Conservation (phyloP, 148 eudicot genomes). For the Persicaria tinctoria region DNA sequence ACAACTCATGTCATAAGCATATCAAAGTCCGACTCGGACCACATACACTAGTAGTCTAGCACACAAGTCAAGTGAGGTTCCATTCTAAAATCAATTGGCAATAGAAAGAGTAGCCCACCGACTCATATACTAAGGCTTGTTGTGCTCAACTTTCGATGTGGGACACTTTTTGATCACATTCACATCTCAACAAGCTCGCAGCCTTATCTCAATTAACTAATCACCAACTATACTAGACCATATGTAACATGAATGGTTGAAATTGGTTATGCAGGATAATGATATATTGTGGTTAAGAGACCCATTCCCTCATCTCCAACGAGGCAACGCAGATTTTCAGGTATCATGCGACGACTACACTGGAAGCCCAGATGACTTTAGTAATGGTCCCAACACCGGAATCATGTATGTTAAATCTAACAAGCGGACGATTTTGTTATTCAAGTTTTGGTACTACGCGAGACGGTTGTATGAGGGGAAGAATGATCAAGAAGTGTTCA, state of each 20-base stretch:
- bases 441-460: not conserved
- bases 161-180: too few species aligned
- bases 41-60: too few species aligned
- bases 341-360: not conserved
- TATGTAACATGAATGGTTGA: not conserved
- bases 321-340: not conserved
- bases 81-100: too few species aligned
- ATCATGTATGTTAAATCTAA: not conserved
- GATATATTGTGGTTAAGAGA: slow-evolving; percentile 7
- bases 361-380: not conserved
- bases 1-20: too few species aligned
- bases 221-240: too few species aligned
- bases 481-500: slow-evolving; percentile 5
- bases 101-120: too few species aligned
- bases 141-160: too few species aligned
- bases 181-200: too few species aligned
- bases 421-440: not conserved
- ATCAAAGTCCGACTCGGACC: too few species aligned
- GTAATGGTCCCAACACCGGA: not conserved
- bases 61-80: too few species aligned
- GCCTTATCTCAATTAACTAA: too few species aligned
- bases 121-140: too few species aligned
- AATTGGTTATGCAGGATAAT: not conserved
- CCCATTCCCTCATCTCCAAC: slow-evolving; percentile 1
- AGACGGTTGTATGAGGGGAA: not conserved